Evolutionary conservation across 495 filamentous ascomycete genomes (phyloP).

Genomic region (Pseudomonodictys pantanalensis): DNA sequence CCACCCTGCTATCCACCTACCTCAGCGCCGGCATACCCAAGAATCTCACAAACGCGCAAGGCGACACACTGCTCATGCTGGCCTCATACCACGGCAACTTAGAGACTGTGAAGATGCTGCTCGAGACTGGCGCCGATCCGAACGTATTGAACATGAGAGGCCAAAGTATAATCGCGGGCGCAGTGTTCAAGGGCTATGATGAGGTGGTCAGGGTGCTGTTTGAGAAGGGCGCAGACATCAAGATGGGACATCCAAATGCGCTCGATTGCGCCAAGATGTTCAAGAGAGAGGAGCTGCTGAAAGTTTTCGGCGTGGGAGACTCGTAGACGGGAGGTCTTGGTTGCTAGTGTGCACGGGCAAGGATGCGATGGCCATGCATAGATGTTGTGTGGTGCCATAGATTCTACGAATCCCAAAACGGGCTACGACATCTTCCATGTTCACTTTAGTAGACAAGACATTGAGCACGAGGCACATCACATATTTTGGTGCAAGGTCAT

Average conservation of each 20-base stretch:
- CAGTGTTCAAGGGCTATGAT: constrained; percentile 45
- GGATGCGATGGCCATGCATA: neutral
- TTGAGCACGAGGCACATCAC: too few relatives aligned
- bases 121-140: constrained; percentile 37
- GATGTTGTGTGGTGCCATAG: neutral
- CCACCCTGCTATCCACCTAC: constrained; percentile 34
- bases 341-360: too few relatives aligned
- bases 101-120: constrained; percentile 35
- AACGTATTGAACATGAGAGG: constrained; percentile 44
- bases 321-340: too few relatives aligned
- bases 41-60: constrained; percentile 44
- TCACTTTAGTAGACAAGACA: too few relatives aligned
- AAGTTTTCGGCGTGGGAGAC: constrained; percentile 40
- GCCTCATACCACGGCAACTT: constrained; percentile 42
- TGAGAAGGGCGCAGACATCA: constrained; percentile 38
- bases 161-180: constrained; percentile 43
- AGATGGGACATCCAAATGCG: constrained; percentile 41
- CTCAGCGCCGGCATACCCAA: constrained; percentile 42
- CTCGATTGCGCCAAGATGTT: constrained; percentile 44
- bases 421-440: too few relatives aligned
- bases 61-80: constrained; percentile 47
- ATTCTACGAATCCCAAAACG: neutral
- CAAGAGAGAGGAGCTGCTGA: constrained; percentile 34
- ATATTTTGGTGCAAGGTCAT: too few relatives aligned
- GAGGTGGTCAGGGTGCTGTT: constrained; percentile 41